These are phyloP conservation scores for Closterium sp. DNA, from an alignment of 139 green algal genomes.

Conservation along the genomic window DNA sequence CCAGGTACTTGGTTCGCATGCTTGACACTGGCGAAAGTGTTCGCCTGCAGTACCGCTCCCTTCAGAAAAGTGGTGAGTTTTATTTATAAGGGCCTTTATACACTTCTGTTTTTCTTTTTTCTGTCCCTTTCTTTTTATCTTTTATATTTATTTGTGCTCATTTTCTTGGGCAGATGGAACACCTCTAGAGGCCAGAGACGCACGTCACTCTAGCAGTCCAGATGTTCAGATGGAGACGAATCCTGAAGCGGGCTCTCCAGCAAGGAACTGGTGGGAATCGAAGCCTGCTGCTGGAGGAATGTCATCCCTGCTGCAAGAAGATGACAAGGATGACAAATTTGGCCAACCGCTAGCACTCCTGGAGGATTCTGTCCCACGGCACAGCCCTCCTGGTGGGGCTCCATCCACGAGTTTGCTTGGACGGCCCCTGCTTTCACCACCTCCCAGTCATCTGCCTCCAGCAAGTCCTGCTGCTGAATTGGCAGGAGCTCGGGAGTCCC, in stretches of 20 bases:
- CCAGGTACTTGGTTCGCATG: conserved; percentile 44
- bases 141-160: neutral
- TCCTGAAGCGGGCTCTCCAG: neutral
- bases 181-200: neutral
- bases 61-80: conserved; percentile 10
- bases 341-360: neutral
- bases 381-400: neutral
- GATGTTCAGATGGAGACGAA: neutral
- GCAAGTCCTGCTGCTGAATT: neutral
- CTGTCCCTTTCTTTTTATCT: neutral
- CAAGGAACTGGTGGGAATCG: neutral
- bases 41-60: conserved; percentile 44
- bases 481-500: neutral
- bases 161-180: neutral
- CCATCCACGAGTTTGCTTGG: neutral
- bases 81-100: neutral
- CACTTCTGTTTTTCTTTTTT: neutral
- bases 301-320: neutral
- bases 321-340: neutral
- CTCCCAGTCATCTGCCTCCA: neutral
- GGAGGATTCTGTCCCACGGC: neutral
- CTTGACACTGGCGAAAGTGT: conserved; percentile 43
- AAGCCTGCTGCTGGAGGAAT: neutral
- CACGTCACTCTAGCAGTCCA: neutral
- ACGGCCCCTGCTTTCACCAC: neutral